A percentile compares a stretch with the other conserved stretches of the same genome.
These are phyloP conservation scores for Fusarium illudens DNA, from an alignment of 2,329 filamentous ascomycete genomes.

Conservation along the genomic window DNA sequence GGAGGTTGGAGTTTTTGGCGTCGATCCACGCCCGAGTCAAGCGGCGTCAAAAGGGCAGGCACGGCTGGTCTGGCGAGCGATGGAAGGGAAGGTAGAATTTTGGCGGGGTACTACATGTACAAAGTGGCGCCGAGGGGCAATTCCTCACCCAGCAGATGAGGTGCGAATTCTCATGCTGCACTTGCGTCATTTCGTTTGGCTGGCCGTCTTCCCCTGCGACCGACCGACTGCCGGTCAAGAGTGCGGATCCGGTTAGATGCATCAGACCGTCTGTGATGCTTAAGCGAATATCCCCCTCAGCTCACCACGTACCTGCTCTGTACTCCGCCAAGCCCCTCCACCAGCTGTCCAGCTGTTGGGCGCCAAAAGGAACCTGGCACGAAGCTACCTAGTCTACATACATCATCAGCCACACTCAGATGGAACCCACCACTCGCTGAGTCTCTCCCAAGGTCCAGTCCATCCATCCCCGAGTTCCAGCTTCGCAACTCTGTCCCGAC, in stretches of 20 bases:
- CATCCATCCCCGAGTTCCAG: slow-evolving; percentile 23
- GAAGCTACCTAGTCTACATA: slow-evolving; percentile 38
- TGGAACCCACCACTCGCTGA: slow-evolving; percentile 10
- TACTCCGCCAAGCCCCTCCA: neutral
- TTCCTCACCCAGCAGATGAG: slow-evolving; percentile 12
- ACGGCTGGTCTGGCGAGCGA: neutral
- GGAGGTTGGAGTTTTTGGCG: slow-evolving; percentile 5
- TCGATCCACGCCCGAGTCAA: slow-evolving; percentile 29
- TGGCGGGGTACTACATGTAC: slow-evolving; percentile 40
- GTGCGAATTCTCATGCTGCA: slow-evolving; percentile 3
- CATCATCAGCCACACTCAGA: slow-evolving; percentile 42
- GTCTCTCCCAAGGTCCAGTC: slow-evolving; percentile 12
- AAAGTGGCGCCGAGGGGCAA: slow-evolving; percentile 30
- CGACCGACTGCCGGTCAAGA: neutral
- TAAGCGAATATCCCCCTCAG: neutral
- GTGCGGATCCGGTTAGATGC: neutral
- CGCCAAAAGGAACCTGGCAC: slow-evolving; percentile 3
- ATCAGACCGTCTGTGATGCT: neutral
- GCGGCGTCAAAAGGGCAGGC: slow-evolving; percentile 5
- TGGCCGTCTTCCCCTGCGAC: neutral
- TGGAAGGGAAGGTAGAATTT: slow-evolving; percentile 28
- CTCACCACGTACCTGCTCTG: neutral
- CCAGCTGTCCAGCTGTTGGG: neutral
- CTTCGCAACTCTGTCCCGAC: slow-evolving; percentile 29
- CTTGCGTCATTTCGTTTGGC: slow-evolving; percentile 43